These are phyloP conservation scores for Pichia cactophila DNA, from an alignment of 1,139 yeast species.

Conservation along the genomic window DNA sequence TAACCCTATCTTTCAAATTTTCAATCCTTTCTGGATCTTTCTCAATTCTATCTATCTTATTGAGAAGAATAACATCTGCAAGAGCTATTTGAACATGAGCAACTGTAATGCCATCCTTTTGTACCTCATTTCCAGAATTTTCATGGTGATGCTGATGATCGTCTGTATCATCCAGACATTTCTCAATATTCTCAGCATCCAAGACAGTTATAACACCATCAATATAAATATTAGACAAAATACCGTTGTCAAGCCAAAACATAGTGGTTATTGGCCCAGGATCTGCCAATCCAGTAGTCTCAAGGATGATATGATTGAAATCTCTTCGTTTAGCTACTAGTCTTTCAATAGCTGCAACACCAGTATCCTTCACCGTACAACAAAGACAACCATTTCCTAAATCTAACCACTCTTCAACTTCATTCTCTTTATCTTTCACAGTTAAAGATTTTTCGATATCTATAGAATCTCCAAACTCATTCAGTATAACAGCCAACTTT, in stretches of 20 bases:
- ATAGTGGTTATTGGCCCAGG: conserved; percentile 94
- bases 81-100: conserved; percentile 87
- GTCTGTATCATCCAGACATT: conserved; percentile 57
- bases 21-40: conserved; percentile 24
- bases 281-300: conserved; percentile 97
- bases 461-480: conserved; percentile 85
- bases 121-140: conserved; percentile 17
- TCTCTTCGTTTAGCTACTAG: conserved; percentile 58
- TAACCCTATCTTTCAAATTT: conserved; percentile 32
- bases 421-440: conserved; percentile 50
- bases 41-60: conserved; percentile 59
- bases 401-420: conserved; percentile 91
- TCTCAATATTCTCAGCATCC: conserved; percentile 63
- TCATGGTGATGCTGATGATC: conserved; percentile 20
- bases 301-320: conserved; percentile 83
- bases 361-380: conserved; percentile 91
- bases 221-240: conserved; percentile 73
- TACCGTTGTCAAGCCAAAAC: conserved; percentile 95
- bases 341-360: conserved; percentile 89
- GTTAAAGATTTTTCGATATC: conserved; percentile 85
- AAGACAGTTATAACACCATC: conserved; percentile 94
- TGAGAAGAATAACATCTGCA: conserved; percentile 74
- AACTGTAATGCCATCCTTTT: conserved; percentile 41
- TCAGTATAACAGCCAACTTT: conserved; percentile 80
- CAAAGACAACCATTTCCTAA: conserved; percentile 95